Base-by-base conservation (phyloP, 1,284 basidiomycete species). In the Wolfiporia cocos region DNA sequence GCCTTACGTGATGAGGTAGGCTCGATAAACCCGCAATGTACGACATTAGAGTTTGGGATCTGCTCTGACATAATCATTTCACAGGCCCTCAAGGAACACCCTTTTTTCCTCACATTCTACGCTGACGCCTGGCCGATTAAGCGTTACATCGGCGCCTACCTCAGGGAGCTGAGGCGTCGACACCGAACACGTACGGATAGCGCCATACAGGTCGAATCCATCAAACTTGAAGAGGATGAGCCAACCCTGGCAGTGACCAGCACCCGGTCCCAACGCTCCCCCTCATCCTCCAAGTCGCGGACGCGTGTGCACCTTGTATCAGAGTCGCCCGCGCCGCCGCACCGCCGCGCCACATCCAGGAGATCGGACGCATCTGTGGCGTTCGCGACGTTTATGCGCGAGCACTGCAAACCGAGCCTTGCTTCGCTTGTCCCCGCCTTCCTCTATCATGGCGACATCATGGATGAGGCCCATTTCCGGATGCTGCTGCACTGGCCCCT, bases 111-210 rank as follows among this genome's bases (percentile, higher is more conserved):
- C 9, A 10, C 23, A n/a, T 26, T 15, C 12, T 37, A 37, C 36
- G 36, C 23, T 9, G 36, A 19, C 15, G 36, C 36, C 12, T 37
- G 36, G 36, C 36, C 36, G 5, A 24, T 37, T 15, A 17, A 37
- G 6, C 5, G 18, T 10, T 9, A 7, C 14, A 5, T 37, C 7
- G 17, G 17, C 7, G 9, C 9, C 10, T 18, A 34, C 17, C 14
- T 34, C n/a, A n/a, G n/a, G n/a, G n/a, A n/a, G n/a, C n/a, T n/a
- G n/a, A n/a, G n/a, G n/a, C n/a, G n/a, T n/a, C n/a, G n/a, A n/a
- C n/a, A n/a, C n/a, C n/a, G n/a, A n/a, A n/a, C n/a, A n/a, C n/a
- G n/a, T n/a, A n/a, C n/a, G n/a, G n/a, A n/a, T n/a, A n/a, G n/a
- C n/a, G n/a, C n/a, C n/a, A n/a, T n/a, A n/a, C n/a, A n/a, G n/a